Conservation (phyloP, 805 yeast species). For the Limtongozyma cylindracea region DNA sequence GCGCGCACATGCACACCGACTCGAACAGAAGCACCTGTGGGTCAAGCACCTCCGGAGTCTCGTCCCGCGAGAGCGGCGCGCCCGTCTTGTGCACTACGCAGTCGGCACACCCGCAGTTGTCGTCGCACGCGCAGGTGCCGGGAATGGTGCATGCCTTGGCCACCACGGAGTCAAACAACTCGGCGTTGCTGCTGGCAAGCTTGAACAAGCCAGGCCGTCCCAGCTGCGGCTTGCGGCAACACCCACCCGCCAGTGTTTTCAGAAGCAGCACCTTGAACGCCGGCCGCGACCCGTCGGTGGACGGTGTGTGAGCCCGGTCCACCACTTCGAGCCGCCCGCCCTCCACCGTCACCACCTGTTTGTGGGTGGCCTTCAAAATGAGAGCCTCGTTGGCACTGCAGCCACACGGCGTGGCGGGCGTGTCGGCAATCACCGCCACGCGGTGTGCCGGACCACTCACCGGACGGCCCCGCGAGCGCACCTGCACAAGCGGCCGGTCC, state of each 20-base stretch:
- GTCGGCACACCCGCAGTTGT: constrained; percentile 11
- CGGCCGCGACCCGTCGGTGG: too few species aligned
- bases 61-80: constrained; percentile 1
- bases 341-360: constrained; percentile 12
- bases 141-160: constrained; percentile 11
- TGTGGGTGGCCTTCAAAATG: constrained; percentile 11
- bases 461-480: constrained; percentile 80
- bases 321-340: constrained; percentile 14
- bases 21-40: constrained; percentile 1
- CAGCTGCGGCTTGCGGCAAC: too few species aligned
- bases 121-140: constrained; percentile 12
- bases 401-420: background rate
- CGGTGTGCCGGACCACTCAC: constrained; percentile 31
- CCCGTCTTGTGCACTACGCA: constrained; percentile 11
- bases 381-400: constrained; percentile 6
- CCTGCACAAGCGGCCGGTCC: constrained; percentile 58
- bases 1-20: too few species aligned
- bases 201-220: too few species aligned
- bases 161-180: constrained; percentile 5
- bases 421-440: constrained; percentile 18
- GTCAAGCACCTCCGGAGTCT: constrained; percentile 2
- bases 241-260: too few species aligned
- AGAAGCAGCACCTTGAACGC: too few species aligned
- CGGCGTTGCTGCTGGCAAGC: background rate
- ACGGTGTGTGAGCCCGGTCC: constrained; percentile 7